A percentile compares a stretch with the other conserved stretches of the same genome.
These are phyloP conservation scores for Kwoniella shivajii DNA, from an alignment of 1,284 basidiomycete genomes.

Conservation along the genomic window DNA sequence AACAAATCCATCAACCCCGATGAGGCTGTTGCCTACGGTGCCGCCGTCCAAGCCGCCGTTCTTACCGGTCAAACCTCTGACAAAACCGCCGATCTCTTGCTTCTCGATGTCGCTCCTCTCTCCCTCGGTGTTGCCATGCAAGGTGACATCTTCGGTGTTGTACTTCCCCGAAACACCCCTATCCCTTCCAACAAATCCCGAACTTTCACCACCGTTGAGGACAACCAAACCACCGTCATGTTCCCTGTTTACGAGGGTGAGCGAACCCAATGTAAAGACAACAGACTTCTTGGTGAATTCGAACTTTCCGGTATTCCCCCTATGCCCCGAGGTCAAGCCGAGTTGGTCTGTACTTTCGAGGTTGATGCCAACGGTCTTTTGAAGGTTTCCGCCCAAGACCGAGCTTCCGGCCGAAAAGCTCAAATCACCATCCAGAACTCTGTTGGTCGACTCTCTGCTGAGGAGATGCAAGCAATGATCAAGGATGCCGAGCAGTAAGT, in stretches of 20 bases:
- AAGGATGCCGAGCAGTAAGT: slow-evolving; percentile 84
- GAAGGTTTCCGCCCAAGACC: slow-evolving; percentile 89
- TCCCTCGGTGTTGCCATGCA: slow-evolving; percentile 99
- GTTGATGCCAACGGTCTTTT: slow-evolving; percentile 97
- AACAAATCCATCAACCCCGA: slow-evolving; percentile 99
- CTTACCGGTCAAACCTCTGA: slow-evolving; percentile 95
- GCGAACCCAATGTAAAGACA: slow-evolving; percentile 95
- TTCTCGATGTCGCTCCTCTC: slow-evolving; percentile 93
- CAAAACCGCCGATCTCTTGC: slow-evolving; percentile 89
- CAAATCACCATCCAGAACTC: slow-evolving; percentile 98
- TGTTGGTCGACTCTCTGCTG: slow-evolving; percentile 97
- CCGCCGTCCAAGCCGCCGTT: slow-evolving; percentile 98
- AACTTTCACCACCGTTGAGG: slow-evolving; percentile 95
- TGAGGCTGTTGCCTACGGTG: slow-evolving; percentile 99
- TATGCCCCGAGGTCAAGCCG: slow-evolving; percentile 93
- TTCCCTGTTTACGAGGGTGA: slow-evolving; percentile 99
- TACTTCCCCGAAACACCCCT: slow-evolving; percentile 95
- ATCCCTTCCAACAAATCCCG: slow-evolving; percentile 96
- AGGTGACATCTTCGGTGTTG: slow-evolving; percentile 94
- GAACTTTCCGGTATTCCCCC: slow-evolving; percentile 96
- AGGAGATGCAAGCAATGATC: slow-evolving; percentile 99
- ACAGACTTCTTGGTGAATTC: slow-evolving; percentile 94
- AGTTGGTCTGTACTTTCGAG: slow-evolving; percentile 95
- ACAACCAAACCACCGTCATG: slow-evolving; percentile 96
- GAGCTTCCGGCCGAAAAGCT: slow-evolving; percentile 74